Evolutionary conservation across 2,329 filamentous ascomycete genomes (phyloP), one percentile per base, ranked within the genome.

Genomic region (Xylariales sp.): DNA sequence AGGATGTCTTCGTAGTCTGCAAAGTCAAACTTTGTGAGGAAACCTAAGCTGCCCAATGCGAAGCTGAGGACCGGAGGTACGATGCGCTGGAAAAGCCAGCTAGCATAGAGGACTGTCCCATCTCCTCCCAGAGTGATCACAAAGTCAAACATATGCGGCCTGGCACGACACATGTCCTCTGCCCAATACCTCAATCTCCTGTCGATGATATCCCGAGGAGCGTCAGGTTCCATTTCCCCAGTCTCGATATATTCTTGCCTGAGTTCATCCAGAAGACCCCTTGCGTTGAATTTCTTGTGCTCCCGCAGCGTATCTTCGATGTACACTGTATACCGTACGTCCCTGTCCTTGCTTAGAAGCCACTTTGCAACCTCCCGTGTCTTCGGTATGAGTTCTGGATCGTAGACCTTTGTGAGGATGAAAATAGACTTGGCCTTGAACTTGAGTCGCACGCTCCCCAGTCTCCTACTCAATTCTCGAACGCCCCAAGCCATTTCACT

Each of bases 401-500:
- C 93, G 56, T 94, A 83, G n/a, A 84, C 83, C 61, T 98, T 98
- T 29, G 88, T 94, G 33, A 98, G 69, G 21, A 98, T 67, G 54
- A 97, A 95, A 20, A 98, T 81, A 40, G 78, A 85, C 57, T 79
- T 80, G 47, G 95, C 88, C 37, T 83, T 83, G 48, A 95, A 79
- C 58, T 84, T 86, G 45, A 98, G 71, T 41, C 83, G 79, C 58
- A 97, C 82, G 60, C 82, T 89, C 36, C 88, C 86, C 42, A 97
- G 66, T 43, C 87, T 84, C 55, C 95, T 85, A 20, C 87, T 91
- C 41, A 98, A 69, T 62, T 96, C 88, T 33, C 93, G 76, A 41
- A 97, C 93, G 18, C 91, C 90, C 80, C 91, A 90, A 0, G 91
- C 90, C 91, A 98, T 97, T 53, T 97, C 93, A 12, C 85, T 89